Evolutionary conservation across 2,329 filamentous ascomycete genomes (phyloP).

Genomic region (Thielaviopsis cerberus): DNA sequence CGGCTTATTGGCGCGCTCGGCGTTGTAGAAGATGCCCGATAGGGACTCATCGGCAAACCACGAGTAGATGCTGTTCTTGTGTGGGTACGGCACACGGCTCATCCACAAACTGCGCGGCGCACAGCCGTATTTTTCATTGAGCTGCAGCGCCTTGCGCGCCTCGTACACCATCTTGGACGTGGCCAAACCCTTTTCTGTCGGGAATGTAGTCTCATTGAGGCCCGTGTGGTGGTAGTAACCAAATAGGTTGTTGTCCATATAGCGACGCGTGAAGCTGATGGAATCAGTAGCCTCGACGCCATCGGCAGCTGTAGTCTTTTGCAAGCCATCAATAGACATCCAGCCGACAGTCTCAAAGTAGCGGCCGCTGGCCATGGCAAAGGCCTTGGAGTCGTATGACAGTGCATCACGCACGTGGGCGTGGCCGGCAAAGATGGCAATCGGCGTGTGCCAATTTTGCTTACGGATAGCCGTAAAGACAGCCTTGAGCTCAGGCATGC

Average conservation of each 20-base stretch:
- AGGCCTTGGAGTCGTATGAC: slow-evolving; percentile 58
- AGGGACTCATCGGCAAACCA: slow-evolving; percentile 64
- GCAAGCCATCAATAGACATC: slow-evolving; percentile 60
- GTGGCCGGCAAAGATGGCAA: slow-evolving; percentile 84
- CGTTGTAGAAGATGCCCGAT: slow-evolving; percentile 42
- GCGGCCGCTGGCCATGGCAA: slow-evolving; percentile 68
- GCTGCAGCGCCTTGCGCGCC: slow-evolving; percentile 49
- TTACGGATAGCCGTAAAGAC: slow-evolving; percentile 64
- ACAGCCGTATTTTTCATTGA: slow-evolving; percentile 66
- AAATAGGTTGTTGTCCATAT: slow-evolving; percentile 85
- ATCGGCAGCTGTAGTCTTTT: slow-evolving; percentile 17
- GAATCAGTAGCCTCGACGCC: slow-evolving; percentile 17
- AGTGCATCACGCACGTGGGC: slow-evolving; percentile 73
- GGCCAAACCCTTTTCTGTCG: slow-evolving; percentile 54
- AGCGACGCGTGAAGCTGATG: slow-evolving; percentile 53
- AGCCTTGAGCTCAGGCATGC: slow-evolving; percentile 58
- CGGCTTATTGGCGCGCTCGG: slow-evolving; percentile 39
- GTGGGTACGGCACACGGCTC: slow-evolving; percentile 55
- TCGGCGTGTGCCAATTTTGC: slow-evolving; percentile 61
- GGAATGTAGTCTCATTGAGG: slow-evolving; percentile 52
- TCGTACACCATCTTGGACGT: slow-evolving; percentile 51
- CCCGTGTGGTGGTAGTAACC: slow-evolving; percentile 68
- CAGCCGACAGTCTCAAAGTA: slow-evolving; percentile 95
- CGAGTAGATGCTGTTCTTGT: slow-evolving; percentile 57
- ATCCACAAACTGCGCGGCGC: slow-evolving; percentile 69